Evolutionary conservation across 495 filamentous ascomycete species (phyloP), one percentile per base, ranked within the genome.

Genomic region (Opeltia flavorubescens): DNA sequence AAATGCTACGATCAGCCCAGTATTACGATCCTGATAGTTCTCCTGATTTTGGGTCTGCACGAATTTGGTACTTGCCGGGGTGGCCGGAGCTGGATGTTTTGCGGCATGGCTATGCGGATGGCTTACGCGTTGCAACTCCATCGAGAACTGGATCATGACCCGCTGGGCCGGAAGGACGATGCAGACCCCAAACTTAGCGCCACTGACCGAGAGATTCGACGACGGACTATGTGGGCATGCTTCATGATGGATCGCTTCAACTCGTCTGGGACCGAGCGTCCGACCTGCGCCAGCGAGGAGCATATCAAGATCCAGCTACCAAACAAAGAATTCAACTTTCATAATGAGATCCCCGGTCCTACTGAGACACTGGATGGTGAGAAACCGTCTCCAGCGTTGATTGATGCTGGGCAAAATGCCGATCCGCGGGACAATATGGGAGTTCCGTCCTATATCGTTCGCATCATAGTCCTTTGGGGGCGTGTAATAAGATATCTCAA

Each of bases 31-130:
- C 65, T 98, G 25, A 94, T 87, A 12, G 87, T 87, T 18, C 78
- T 94, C 45, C 56, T 95, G 15, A 76, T 96, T 13, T 71, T 98
- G 39, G 87, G 89, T 12, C 67, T 98, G 40, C 91, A 98, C 57
- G 89, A 94, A 56, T 95, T 98, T 54, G 91, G 91, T 25, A 95
- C 91, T 35, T 95, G 91, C 59, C 89, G 95, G 59, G 91, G 91
- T 50, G 89, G 91, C 9, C 74, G 89, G 49, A 94, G 87, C 57
- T 98, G 91, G 91, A 85, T 91, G 42, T 75, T 94, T 52, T 86
- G 87, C 30, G 91, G 91, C 1, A 89, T 94, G 66, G 91, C 91
- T 18, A 85, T 91, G 56, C 73, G 91, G 34, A 98, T 95, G 91
- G 91, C 89, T 15, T 95, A 93, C 65, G 89, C 91, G 15, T 67